Evolutionary conservation across 2,329 filamentous ascomycete species (phyloP).

Genomic region (Trematosphaeria pertusa): DNA sequence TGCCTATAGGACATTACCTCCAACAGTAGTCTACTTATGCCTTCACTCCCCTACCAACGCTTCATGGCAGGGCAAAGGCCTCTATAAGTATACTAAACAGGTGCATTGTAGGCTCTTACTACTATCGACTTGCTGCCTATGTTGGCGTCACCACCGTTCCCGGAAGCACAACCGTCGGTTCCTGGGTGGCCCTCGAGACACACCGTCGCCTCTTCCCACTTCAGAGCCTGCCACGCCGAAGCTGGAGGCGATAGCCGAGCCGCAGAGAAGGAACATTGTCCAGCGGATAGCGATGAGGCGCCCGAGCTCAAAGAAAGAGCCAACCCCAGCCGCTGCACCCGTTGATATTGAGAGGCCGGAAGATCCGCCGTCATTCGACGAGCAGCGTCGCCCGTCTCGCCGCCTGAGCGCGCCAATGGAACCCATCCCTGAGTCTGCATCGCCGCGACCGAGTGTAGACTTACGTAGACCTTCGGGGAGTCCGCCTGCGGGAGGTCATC

Average conservation of each 20-base stretch:
- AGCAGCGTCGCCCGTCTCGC: background rate
- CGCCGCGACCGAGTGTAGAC: background rate
- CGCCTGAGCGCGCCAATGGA: conserved; percentile 1
- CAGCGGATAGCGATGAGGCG: background rate
- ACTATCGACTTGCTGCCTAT: background rate
- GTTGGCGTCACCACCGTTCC: background rate
- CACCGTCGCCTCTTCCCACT: background rate
- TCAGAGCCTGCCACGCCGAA: background rate
- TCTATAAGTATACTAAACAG: too few relatives aligned
- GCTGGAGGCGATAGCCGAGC: background rate
- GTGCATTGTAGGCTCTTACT: background rate
- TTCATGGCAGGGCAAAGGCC: too few relatives aligned
- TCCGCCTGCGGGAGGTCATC: too few relatives aligned
- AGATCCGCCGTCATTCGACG: background rate
- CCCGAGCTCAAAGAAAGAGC: background rate
- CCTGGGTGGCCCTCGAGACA: background rate
- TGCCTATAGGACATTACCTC: background rate
- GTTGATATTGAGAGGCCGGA: background rate
- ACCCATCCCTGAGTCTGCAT: background rate
- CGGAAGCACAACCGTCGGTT: background rate
- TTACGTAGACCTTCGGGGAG: too few relatives aligned
- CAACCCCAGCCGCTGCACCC: background rate
- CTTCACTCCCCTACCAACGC: background rate
- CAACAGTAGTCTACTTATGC: background rate
- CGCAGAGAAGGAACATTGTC: background rate